Evolutionary conservation across 129 eudicot genomes (phyloP), one percentile per base, ranked within the genome.

Genomic region (Pulicaria dysenterica): DNA sequence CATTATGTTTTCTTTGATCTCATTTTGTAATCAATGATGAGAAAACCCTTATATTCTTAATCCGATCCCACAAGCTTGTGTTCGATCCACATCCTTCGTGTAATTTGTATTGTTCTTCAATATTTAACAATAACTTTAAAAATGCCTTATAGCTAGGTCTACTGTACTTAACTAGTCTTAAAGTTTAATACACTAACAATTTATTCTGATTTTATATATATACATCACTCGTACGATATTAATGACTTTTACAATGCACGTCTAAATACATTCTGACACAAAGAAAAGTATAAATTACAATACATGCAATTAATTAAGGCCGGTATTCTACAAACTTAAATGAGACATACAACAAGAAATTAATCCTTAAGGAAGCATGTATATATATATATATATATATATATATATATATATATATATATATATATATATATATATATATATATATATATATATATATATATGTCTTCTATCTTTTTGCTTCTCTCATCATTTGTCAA

Each of bases 311-410:
- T 57, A 24, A 59, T 24, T 24, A 24, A 24, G 31, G n/a, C n/a
- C n/a, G 44, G 64, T 34, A 39, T 37, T 36, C 46, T 34, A 16
- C 34, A 5, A 36, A 13, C 5, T 58, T 58, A 11, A 34, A 2
- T 36, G n/a, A n/a, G 44, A 58, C 13, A 36, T 34, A 58, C 64
- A 58, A 58, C 66, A 38, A 31, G 43, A 58, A n/a, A n/a, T n/a
- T n/a, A 37, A 12, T 11, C 19, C 37, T 60, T 38, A 38, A 60
- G 17, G n/a, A n/a, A n/a, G n/a, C n/a, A n/a, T n/a, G n/a, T n/a
- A n/a, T n/a, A n/a, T n/a, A n/a, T n/a, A n/a, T n/a, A n/a, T n/a
- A n/a, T n/a, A n/a, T n/a, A n/a, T n/a, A n/a, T n/a, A n/a, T n/a
- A n/a, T n/a, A n/a, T n/a, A n/a, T n/a, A n/a, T n/a, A n/a, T n/a